Conservation (phyloP, 306 rosid genomes). For the Trichosanthes truncata region DNA sequence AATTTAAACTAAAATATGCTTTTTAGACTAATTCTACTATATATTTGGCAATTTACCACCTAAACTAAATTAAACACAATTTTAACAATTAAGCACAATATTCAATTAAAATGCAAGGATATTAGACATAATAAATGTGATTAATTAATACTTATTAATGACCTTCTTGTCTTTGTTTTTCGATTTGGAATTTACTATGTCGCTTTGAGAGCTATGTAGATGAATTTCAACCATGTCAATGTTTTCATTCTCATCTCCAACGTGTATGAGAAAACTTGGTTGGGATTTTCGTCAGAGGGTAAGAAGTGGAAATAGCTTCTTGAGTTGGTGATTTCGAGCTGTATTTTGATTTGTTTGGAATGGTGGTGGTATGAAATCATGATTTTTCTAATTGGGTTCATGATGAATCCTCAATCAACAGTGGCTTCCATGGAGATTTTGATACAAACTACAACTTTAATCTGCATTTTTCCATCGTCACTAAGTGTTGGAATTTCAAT, state of each 20-base stretch:
- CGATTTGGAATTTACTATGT: slow-evolving; percentile 54
- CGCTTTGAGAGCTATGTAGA: slow-evolving; percentile 70
- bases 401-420: slow-evolving; percentile 70
- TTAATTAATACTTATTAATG: no score
- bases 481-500: slow-evolving; percentile 75
- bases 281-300: slow-evolving; percentile 36
- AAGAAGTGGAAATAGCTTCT: slow-evolving; percentile 41
- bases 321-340: slow-evolving; percentile 66
- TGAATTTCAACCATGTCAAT: slow-evolving; percentile 55
- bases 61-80: no score
- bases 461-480: slow-evolving; percentile 87
- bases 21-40: no score
- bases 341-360: slow-evolving; percentile 81
- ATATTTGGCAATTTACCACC: no score
- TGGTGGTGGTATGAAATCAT: slow-evolving; percentile 99
- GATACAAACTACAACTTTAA: slow-evolving; percentile 76
- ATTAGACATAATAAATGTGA: no score
- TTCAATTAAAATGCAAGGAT: no score
- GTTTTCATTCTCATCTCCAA: slow-evolving; percentile 44
- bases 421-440: slow-evolving; percentile 89
- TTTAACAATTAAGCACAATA: no score
- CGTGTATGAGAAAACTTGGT: slow-evolving; percentile 55
- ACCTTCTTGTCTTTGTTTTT: slow-evolving; percentile 52
- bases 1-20: no score
- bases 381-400: slow-evolving; percentile 69